Conservation (phyloP, 2,329 filamentous ascomycete genomes). For the Sarocladium kiliense region DNA sequence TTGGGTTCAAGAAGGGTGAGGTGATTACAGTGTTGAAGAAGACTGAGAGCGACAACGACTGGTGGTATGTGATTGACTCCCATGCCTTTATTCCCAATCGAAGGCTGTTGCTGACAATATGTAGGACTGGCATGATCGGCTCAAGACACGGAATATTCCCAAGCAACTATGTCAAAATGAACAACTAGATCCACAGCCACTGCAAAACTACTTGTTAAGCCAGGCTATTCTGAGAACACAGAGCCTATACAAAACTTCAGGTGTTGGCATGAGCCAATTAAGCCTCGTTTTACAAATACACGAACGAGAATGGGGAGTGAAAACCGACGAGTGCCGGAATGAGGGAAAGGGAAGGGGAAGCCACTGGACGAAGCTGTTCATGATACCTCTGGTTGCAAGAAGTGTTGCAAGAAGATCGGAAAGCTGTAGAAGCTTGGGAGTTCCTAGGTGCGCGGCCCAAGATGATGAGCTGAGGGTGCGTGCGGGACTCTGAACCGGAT, state of each 20-base stretch:
- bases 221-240: too few relatives aligned
- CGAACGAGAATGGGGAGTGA: too few relatives aligned
- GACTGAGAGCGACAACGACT: slow-evolving; percentile 90
- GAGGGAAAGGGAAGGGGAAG: background rate
- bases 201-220: too few relatives aligned
- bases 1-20: slow-evolving; percentile 96
- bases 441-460: background rate
- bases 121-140: slow-evolving; percentile 82
- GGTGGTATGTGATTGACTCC: slow-evolving; percentile 61
- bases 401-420: background rate
- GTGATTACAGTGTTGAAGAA: slow-evolving; percentile 91
- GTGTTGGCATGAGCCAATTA: too few relatives aligned
- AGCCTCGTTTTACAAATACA: too few relatives aligned
- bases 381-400: background rate
- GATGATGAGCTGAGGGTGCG: background rate
- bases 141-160: slow-evolving; percentile 88
- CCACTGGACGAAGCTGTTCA: background rate
- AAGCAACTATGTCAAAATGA: slow-evolving; percentile 70
- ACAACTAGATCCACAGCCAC: slow-evolving; percentile 34
- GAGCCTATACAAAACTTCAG: too few relatives aligned
- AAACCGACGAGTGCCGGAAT: too few relatives aligned
- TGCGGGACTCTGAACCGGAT: background rate
- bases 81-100: too few relatives aligned
- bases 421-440: too few relatives aligned
- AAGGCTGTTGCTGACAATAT: too few relatives aligned